Conservation (phyloP, 371 early-diverging fungal species). For the Mucor racemosus region DNA sequence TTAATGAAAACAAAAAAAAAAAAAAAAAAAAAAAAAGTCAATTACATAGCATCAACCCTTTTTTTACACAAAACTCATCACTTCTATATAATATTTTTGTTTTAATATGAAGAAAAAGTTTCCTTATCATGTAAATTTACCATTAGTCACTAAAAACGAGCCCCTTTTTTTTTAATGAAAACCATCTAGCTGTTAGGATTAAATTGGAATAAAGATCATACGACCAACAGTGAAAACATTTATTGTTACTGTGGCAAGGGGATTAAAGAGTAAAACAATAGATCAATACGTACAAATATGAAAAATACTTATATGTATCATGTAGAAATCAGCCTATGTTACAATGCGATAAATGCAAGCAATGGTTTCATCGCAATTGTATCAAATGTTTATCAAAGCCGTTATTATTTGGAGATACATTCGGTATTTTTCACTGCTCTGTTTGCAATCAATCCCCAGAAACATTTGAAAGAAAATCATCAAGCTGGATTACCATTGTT, state of each 20-base stretch:
- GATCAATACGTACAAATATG: too few relatives aligned
- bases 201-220: constrained; percentile 35
- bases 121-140: constrained; percentile 31
- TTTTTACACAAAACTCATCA: not conserved
- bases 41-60: not conserved
- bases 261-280: constrained; percentile 41
- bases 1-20: too few relatives aligned
- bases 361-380: constrained; percentile 64
- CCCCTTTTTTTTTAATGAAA: not conserved
- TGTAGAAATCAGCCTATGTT: constrained; percentile 61
- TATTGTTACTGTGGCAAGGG: constrained; percentile 72
- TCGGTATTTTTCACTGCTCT: constrained; percentile 26
- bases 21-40: too few relatives aligned
- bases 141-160: not conserved
- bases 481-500: constrained; percentile 78
- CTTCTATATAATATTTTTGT: not conserved
- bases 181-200: constrained; percentile 22
- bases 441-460: constrained; percentile 27
- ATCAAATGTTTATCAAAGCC: constrained; percentile 26
- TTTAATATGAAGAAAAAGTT: constrained; percentile 21
- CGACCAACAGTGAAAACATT: constrained; percentile 53
- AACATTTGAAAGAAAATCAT: constrained; percentile 47
- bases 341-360: constrained; percentile 59
- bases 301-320: too few relatives aligned
- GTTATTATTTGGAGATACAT: constrained; percentile 31